phyloP scores from a whole-genome alignment of 176 grass and related monocot species.

The Leersia perrieri region DNA sequence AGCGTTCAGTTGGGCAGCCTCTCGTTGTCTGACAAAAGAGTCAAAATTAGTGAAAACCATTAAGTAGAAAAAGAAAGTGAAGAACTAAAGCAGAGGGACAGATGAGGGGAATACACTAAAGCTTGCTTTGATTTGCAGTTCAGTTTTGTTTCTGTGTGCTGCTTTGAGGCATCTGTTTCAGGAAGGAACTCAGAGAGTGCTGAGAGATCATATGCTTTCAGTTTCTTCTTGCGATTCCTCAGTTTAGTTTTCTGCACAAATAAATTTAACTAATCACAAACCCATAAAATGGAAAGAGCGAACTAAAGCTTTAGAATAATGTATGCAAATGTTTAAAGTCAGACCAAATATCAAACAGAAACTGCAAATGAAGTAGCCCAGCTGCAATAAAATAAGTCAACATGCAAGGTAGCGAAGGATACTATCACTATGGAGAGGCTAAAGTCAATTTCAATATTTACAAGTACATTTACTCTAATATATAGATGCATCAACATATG shows the following conservation, averaged over 20 bases:
- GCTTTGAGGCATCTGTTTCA: conserved; percentile 20
- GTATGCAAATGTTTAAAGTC: not conserved
- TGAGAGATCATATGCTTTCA: conserved; percentile 87
- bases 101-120: conserved; percentile 56
- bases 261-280: not conserved
- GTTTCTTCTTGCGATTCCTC: conserved; percentile 57
- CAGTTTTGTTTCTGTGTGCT: conserved; percentile 42
- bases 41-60: not conserved
- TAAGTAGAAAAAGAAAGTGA: not conserved
- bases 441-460: not conserved
- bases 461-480: not conserved
- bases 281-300: not conserved
- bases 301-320: not conserved
- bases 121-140: conserved; percentile 77
- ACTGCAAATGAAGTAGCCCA: too few relatives aligned
- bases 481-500: not conserved
- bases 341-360: too few relatives aligned
- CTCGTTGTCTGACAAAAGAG: conserved; percentile 35
- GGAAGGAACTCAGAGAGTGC: conserved; percentile 65
- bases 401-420: too few relatives aligned
- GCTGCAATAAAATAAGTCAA: too few relatives aligned
- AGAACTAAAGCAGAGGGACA: not conserved
- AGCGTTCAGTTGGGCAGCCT: conserved; percentile 51
- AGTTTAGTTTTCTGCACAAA: conserved; percentile 56
- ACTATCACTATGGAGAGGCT: not conserved